Evolutionary conservation across 371 early-diverging fungal genomes (phyloP), one percentile per base, ranked within the genome.

Genomic region (Mortierella sp.): DNA sequence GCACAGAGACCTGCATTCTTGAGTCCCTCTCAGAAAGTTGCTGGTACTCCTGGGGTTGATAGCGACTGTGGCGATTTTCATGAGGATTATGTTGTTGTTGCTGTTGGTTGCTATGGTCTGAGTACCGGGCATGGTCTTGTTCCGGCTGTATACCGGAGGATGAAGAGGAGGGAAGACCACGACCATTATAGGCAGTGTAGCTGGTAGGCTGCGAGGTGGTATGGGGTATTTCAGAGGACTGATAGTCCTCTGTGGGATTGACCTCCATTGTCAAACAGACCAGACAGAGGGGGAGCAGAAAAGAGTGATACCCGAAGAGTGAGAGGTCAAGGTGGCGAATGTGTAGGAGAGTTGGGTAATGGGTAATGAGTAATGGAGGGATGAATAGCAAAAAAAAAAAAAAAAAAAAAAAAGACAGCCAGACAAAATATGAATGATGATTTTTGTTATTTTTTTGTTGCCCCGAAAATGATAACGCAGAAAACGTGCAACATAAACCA

Each of bases 181-280:
- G 62, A 65, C 65, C 26, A 39, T 37, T 12, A 37, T 49, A 28
- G 16, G 64, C 35, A 26, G 57, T 22, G 54, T 22, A 30, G 45
- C 28, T 24, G 26, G 45, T n/a, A 12, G 47, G 47, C 22, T 30
- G 47, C 10, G 54, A 54, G 14, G 54, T 26, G 28, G 54, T 8
- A 28, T 54, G 54, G 28, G 54, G 26, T 11, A 12, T 22, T 32
- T 57, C 70, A 35, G 75, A 64, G 62, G 70, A 58, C 24, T 16
- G 73, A 62, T 60, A 54, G 47, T 66, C 72, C 66, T 66, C 66
- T 62, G 52, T 28, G 26, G 43, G 40, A 24, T 71, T 49, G 35
- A 43, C 59, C 61, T 72, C 73, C 73, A 72, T 74, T 40, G 30
- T 35, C 14, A n/a, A 60, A 39, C 16, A 39, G n/a, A 39, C 26